phyloP scores from a whole-genome alignment of 2,329 filamentous ascomycete genomes.

The Fusarium gaditjirri region DNA sequence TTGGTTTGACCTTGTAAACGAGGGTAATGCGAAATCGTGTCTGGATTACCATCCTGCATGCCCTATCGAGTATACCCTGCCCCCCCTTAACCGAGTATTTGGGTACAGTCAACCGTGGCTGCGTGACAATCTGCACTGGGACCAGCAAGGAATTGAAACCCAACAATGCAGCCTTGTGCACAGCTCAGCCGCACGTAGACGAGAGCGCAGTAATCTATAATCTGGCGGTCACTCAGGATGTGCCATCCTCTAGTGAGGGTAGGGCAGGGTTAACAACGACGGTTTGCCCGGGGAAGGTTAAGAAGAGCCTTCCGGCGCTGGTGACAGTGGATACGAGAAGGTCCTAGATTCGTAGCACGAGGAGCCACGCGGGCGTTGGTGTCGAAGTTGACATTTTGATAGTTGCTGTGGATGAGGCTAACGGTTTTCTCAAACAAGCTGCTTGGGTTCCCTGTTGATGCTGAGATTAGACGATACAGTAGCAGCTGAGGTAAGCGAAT shows the following conservation, averaged over 20 bases:
- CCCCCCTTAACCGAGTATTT: conserved; percentile 43
- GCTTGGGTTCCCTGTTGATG: conserved; percentile 37
- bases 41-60: conserved; percentile 42
- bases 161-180: conserved; percentile 22
- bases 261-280: conserved; percentile 35
- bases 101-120: conserved; percentile 36
- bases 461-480: conserved; percentile 19
- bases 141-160: conserved; percentile 31
- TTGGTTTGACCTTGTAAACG: conserved; percentile 26
- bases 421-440: conserved; percentile 27
- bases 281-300: conserved; percentile 16
- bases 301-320: conserved; percentile 20
- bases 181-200: conserved; percentile 29
- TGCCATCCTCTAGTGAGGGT: conserved; percentile 32
- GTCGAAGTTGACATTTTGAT: conserved; percentile 16
- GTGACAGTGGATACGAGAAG: conserved; percentile 33
- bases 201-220: conserved; percentile 21
- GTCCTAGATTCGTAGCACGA: conserved; percentile 19
- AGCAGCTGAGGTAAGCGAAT: conserved; percentile 29
- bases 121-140: conserved; percentile 31
- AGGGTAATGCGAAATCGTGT: conserved; percentile 35
- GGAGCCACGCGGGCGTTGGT: conserved; percentile 19
- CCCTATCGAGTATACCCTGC: conserved; percentile 37
- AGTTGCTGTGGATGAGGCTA: conserved; percentile 27
- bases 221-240: conserved; percentile 32